A percentile compares a stretch with the other conserved stretches of the same genome.
Conservation (phyloP, 257 asterid species). For the Fraxinus americana region DNA sequence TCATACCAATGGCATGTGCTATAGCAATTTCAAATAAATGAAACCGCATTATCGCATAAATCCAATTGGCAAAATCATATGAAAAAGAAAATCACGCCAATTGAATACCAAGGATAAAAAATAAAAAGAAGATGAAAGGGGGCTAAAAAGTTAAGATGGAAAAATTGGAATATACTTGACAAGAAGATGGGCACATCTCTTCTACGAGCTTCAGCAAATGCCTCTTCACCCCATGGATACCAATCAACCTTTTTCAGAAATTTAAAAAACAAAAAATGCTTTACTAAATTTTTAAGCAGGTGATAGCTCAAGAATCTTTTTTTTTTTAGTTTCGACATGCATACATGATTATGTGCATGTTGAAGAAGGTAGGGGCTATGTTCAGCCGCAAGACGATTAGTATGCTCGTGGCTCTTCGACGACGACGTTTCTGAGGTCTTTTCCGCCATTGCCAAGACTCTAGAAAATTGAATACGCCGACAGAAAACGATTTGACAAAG, state of each 20-base stretch:
- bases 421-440: constrained; percentile 45
- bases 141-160: neutral
- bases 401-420: constrained; percentile 43
- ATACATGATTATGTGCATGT: constrained; percentile 93
- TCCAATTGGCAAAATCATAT: constrained; percentile 7
- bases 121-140: neutral
- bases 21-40: constrained; percentile 73
- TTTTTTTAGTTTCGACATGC: neutral
- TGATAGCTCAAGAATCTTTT: too few relatives aligned
- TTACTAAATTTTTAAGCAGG: constrained; percentile 4
- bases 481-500: constrained; percentile 33
- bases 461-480: constrained; percentile 40
- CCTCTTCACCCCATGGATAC: constrained; percentile 99
- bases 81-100: neutral
- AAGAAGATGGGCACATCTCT: constrained; percentile 87
- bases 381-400: constrained; percentile 82
- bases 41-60: constrained; percentile 25
- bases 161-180: constrained; percentile 51
- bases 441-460: constrained; percentile 64
- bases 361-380: constrained; percentile 96
- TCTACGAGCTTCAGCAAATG: constrained; percentile 82
- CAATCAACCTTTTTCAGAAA: constrained; percentile 65
- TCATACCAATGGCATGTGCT: constrained; percentile 98
- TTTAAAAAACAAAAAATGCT: neutral
- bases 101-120: neutral